A percentile compares a stretch with the other conserved stretches of the same genome.
Conservation (phyloP, 139 green algal species). For the Coelastrella sp. region DNA sequence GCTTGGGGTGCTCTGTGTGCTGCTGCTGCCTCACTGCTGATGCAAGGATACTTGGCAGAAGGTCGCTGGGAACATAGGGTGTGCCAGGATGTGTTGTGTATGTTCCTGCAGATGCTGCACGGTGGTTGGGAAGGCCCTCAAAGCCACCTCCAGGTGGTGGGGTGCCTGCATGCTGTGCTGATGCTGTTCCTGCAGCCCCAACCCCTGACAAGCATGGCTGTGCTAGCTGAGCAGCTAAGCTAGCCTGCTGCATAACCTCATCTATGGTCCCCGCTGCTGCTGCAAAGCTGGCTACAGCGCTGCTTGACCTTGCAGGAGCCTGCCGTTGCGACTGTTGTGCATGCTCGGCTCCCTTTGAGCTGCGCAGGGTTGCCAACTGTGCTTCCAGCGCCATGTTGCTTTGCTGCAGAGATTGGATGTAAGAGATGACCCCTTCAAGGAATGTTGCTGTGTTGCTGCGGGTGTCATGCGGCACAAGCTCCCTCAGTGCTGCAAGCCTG, state of each 20-base stretch:
- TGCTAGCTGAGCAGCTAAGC: background rate
- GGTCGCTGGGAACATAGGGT: background rate
- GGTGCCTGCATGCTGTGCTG: background rate
- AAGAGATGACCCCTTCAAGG: constrained; percentile 83
- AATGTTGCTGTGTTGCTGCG: constrained; percentile 89
- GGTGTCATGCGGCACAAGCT: constrained; percentile 85
- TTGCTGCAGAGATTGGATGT: constrained; percentile 69
- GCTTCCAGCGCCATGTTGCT: constrained; percentile 58
- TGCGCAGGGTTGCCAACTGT: constrained; percentile 34
- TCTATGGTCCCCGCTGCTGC: background rate
- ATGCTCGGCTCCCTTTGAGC: background rate
- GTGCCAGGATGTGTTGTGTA: background rate
- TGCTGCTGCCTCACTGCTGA: background rate
- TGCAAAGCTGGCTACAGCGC: background rate
- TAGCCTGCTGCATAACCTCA: background rate
- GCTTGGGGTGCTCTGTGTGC: background rate
- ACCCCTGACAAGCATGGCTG: background rate
- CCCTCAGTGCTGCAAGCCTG: constrained; percentile 72
- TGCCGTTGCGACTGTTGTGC: background rate
- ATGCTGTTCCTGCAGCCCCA: background rate
- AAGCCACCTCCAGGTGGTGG: background rate
- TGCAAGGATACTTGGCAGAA: background rate
- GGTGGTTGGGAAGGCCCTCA: background rate
- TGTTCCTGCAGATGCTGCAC: background rate
- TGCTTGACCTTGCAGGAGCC: no score